Conservation (phyloP, 2,329 filamentous ascomycete genomes). For the Clarireedia monteithiana region DNA sequence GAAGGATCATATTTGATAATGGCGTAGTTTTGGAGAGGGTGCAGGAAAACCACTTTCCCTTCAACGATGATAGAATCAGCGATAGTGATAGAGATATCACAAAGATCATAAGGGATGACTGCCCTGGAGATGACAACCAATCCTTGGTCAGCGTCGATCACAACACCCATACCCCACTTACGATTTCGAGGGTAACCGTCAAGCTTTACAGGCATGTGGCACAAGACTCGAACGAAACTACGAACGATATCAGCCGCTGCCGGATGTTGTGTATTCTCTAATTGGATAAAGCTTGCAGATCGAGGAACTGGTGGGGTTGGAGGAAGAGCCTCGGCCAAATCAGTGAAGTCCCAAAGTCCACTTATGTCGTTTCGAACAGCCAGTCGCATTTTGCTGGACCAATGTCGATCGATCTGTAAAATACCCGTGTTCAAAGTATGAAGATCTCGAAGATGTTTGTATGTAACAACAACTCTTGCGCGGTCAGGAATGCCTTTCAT, state of each 20-base stretch:
- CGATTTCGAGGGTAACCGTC: slow-evolving; percentile 95
- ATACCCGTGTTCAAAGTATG: slow-evolving; percentile 93
- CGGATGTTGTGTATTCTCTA: slow-evolving; percentile 80
- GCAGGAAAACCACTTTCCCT: slow-evolving; percentile 90
- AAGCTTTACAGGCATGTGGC: slow-evolving; percentile 89
- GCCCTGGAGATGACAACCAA: slow-evolving; percentile 90
- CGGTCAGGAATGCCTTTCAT: slow-evolving; percentile 79
- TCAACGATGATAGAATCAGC: slow-evolving; percentile 93
- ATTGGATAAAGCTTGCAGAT: slow-evolving; percentile 83
- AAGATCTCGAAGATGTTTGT: slow-evolving; percentile 89
- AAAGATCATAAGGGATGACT: slow-evolving; percentile 92
- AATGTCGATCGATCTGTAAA: slow-evolving; percentile 88
- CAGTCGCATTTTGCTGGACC: slow-evolving; percentile 90
- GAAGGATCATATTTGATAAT: slow-evolving; percentile 91
- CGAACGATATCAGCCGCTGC: slow-evolving; percentile 89
- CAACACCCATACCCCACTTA: slow-evolving; percentile 90
- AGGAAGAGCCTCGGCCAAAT: slow-evolving; percentile 74
- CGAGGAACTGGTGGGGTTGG: slow-evolving; percentile 63
- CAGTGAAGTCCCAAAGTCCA: slow-evolving; percentile 90
- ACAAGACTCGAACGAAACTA: slow-evolving; percentile 90
- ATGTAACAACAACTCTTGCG: slow-evolving; percentile 84
- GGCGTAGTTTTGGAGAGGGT: slow-evolving; percentile 93
- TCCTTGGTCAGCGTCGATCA: slow-evolving; percentile 95
- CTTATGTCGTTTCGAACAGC: slow-evolving; percentile 84
- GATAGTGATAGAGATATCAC: slow-evolving; percentile 92